Conservation (phyloP, 352 stramenopile genomes). For the Globisporangium irregulare region DNA sequence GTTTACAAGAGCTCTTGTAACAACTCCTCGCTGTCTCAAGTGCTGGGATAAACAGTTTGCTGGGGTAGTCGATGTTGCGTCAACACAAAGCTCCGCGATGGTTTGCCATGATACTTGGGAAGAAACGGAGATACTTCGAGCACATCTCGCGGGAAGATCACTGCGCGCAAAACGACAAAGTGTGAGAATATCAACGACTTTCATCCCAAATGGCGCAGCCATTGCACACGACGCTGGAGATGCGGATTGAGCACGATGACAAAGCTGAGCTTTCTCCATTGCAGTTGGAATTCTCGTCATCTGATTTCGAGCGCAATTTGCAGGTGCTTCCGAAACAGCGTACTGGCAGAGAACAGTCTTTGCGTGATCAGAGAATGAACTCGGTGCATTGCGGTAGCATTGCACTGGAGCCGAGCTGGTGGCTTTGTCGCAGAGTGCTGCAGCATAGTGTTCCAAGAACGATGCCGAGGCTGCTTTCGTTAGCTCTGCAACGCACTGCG, state of each 20-base stretch:
- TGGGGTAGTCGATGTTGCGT: conserved; percentile 32
- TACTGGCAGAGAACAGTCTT: conserved; percentile 40
- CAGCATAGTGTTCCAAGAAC: conserved; percentile 7
- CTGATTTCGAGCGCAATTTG: conserved; percentile 27
- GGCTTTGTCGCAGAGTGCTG: conserved; percentile 26
- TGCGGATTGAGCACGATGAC: conserved; percentile 25
- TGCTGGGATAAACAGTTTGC: conserved; percentile 42
- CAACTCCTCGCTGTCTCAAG: conserved; percentile 21
- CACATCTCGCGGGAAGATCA: conserved; percentile 36
- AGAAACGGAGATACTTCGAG: conserved; percentile 24
- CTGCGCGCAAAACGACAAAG: conserved; percentile 36
- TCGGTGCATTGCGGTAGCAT: conserved; percentile 36
- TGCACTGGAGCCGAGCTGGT: conserved; percentile 27
- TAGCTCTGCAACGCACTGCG: conserved; percentile 16
- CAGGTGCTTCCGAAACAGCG: conserved; percentile 33
- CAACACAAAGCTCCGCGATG: conserved; percentile 34
- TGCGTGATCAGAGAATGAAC: conserved; percentile 29
- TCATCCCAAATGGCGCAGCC: conserved; percentile 46
- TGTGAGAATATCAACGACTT: conserved; percentile 23
- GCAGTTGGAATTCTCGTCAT: conserved; percentile 20
- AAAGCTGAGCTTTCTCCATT: conserved; percentile 27
- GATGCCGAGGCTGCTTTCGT: neutral
- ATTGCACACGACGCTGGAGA: conserved; percentile 33
- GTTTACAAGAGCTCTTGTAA: conserved; percentile 21
- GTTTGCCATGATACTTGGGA: conserved; percentile 27